Conservation (phyloP, 345 rosid species). For the Eucalyptus caleyi region DNA sequence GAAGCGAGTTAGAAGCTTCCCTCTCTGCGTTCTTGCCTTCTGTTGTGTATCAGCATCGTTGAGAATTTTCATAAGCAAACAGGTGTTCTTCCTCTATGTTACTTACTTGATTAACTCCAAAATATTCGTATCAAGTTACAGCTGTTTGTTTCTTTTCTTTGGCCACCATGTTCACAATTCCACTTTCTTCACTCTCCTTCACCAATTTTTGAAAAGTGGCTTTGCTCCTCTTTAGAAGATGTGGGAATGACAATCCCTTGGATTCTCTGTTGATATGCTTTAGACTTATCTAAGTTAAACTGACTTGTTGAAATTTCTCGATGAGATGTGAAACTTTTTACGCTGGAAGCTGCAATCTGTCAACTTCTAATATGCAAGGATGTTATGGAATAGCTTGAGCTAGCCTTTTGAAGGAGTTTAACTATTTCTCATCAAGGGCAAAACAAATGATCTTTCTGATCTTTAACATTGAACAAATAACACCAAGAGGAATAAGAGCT, state of each 20-base stretch:
- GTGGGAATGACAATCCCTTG: background rate
- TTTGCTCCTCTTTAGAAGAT: background rate
- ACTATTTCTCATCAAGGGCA: background rate
- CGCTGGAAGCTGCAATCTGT: background rate
- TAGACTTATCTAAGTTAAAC: background rate
- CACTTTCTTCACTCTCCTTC: background rate
- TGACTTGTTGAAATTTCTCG: background rate
- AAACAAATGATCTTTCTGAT: background rate
- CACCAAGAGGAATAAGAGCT: background rate
- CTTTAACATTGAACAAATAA: background rate
- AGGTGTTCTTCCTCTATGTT: background rate
- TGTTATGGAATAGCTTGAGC: background rate
- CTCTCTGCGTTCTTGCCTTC: background rate
- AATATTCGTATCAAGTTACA: background rate
- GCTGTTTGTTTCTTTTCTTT: background rate
- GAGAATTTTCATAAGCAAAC: background rate
- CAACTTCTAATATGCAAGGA: background rate
- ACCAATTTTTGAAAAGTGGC: background rate
- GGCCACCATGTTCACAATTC: background rate
- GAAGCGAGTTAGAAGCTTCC: background rate
- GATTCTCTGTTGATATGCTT: background rate
- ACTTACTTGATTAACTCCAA: background rate
- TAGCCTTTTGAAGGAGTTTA: background rate
- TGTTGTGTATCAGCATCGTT: background rate
- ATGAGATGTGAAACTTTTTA: background rate